A percentile compares a stretch with the other conserved stretches of the same genome.
phyloP scores from a whole-genome alignment of 768 basidiomycete genomes.

The Pleurotus pulmonarius region DNA sequence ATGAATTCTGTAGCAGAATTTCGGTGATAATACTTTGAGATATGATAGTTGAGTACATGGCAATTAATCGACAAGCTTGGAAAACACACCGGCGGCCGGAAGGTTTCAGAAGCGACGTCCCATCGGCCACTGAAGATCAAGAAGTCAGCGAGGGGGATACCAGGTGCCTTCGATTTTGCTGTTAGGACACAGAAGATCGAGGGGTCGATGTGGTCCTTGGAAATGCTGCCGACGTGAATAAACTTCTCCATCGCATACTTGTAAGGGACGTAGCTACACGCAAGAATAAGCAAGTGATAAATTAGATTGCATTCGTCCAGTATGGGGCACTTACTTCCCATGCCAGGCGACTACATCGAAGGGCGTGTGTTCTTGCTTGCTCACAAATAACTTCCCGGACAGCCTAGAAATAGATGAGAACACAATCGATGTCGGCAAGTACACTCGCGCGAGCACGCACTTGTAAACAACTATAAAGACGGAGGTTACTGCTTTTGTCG shows the following conservation, averaged over 20 bases:
- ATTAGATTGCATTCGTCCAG: not conserved
- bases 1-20: constrained; percentile 63
- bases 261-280: constrained; percentile 55
- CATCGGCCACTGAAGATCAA: constrained; percentile 62
- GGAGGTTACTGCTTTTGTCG: not conserved
- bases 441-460: constrained; percentile 42
- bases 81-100: constrained; percentile 51
- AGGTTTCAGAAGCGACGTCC: constrained; percentile 58
- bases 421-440: not conserved
- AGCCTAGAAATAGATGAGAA: constrained; percentile 31
- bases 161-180: constrained; percentile 55
- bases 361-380: constrained; percentile 59
- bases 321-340: constrained; percentile 45
- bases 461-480: constrained; percentile 42
- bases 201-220: constrained; percentile 68
- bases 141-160: constrained; percentile 59
- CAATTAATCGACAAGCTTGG: not conserved
- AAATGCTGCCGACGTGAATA: constrained; percentile 58
- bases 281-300: not conserved
- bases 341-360: constrained; percentile 75
- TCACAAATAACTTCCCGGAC: constrained; percentile 48
- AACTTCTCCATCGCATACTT: constrained; percentile 67
- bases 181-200: constrained; percentile 69
- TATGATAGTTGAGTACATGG: not conserved
- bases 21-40: constrained; percentile 55